Base-by-base conservation (phyloP, 1,139 yeast species). In the Hansenula lynferdii region DNA sequence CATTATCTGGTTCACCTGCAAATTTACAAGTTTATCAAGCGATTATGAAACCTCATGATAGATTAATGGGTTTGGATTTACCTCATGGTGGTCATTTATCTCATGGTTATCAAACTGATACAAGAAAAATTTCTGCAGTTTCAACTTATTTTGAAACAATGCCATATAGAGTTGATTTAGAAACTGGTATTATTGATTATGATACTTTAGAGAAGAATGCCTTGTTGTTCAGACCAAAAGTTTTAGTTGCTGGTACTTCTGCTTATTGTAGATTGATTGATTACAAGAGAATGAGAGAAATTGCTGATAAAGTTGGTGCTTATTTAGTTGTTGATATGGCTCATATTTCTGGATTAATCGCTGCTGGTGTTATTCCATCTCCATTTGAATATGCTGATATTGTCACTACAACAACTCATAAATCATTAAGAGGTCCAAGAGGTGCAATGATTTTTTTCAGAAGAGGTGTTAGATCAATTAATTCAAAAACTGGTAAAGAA, bases 401-500 rank as follows among this genome's bases (percentile, higher is more conserved):
- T 57, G 98, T 92, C 60, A 92, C 98, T 50, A 92, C 97, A 57
- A 92, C 98, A 43, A 87, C 97, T 45, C 98, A 92, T 77, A 92
- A 92, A 71, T 89, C 97, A 29, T 77, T 92, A 60, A 85, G 98
- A 72, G 98, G 98, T 45, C 98, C 98, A 62, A 85, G 98, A 70
- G 98, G 98, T 64, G 95, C 98, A 42, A 85, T 92, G 92, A 92
- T 92, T 67, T 92, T 92, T 77, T 92, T 85, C 80, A 84, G 97
- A 73, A 86, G 87, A 73, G 97, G 97, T 56, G 84, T 89, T 45
- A 81, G 97, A 70, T 80, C 86, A 37, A 76, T 82, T 53, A 85
- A 85, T 70, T 80, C 85, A 55, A 92, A 90, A 75, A 86, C 90
- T 60, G 97, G 97, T 53, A 85, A 84, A 65, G 94, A 89, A 69